phyloP scores from a whole-genome alignment of 805 yeast species.

The Candida oleophila region DNA sequence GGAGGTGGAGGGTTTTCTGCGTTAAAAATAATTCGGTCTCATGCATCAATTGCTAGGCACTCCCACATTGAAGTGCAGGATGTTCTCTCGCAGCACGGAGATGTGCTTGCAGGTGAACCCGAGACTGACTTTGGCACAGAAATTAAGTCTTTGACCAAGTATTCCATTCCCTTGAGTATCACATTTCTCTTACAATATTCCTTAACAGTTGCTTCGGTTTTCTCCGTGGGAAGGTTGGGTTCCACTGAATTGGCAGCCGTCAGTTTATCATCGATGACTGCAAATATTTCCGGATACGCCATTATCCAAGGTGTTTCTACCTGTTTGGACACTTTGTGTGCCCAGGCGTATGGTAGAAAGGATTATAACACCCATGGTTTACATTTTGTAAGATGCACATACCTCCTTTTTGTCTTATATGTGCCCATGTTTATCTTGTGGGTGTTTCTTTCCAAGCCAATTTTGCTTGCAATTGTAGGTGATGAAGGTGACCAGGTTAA shows the following conservation, averaged over 20 bases:
- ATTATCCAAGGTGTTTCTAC: slow-evolving; percentile 79
- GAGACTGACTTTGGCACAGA: slow-evolving; percentile 42
- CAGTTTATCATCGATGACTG: slow-evolving; percentile 73
- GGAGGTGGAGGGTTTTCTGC: not conserved
- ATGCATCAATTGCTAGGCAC: slow-evolving; percentile 8
- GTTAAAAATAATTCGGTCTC: slow-evolving; percentile 6
- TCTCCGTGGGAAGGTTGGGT: slow-evolving; percentile 75
- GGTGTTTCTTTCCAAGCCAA: slow-evolving; percentile 53
- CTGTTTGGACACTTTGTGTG: slow-evolving; percentile 72
- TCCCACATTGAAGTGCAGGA: slow-evolving; percentile 15
- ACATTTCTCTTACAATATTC: slow-evolving; percentile 74
- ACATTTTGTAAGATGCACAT: slow-evolving; percentile 65
- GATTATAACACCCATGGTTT: slow-evolving; percentile 66
- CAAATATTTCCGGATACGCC: slow-evolving; percentile 73
- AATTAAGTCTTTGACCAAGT: slow-evolving; percentile 33
- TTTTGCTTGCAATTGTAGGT: slow-evolving; percentile 36
- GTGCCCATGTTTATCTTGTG: slow-evolving; percentile 60
- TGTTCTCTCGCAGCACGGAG: slow-evolving; percentile 21
- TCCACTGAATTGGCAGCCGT: slow-evolving; percentile 73
- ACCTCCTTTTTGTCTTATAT: slow-evolving; percentile 49
- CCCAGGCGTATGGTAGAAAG: slow-evolving; percentile 73
- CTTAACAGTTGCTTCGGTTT: slow-evolving; percentile 71
- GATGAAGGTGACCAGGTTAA: slow-evolving; percentile 16
- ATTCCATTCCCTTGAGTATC: slow-evolving; percentile 57
- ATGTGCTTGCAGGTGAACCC: slow-evolving; percentile 37